Percentiles rank a stretch among this genome's conserved stretches.
phyloP scores from a whole-genome alignment of 108 stramenopile species.

The Cyclotella baltica region DNA sequence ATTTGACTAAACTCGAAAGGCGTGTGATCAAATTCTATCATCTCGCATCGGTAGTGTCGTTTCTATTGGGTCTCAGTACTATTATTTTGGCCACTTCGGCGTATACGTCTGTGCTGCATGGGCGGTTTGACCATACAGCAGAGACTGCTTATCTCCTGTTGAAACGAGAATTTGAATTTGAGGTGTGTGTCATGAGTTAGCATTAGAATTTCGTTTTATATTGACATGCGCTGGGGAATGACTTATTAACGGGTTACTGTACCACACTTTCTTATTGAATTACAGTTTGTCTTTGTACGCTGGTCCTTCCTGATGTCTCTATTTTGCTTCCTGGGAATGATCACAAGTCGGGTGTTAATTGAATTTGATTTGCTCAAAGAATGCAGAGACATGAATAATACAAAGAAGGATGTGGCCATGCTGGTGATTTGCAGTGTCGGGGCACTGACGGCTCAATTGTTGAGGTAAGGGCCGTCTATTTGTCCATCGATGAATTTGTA shows the following conservation, averaged over 20 bases:
- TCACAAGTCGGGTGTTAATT: conserved; percentile 30
- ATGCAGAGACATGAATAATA: not conserved
- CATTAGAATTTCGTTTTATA: too few relatives aligned
- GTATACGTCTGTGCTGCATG: conserved; percentile 18
- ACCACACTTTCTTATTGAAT: too few relatives aligned
- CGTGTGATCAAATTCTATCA: conserved; percentile 38
- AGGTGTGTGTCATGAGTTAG: too few relatives aligned
- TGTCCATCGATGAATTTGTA: too few relatives aligned
- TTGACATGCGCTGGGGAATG: not conserved
- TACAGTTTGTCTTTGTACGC: conserved; percentile 16
- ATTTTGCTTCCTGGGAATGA: conserved; percentile 43
- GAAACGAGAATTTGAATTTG: conserved; percentile 40
- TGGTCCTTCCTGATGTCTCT: conserved; percentile 28
- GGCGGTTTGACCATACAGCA: conserved; percentile 28
- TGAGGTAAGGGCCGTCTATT: too few relatives aligned
- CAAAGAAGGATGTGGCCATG: conserved; percentile 20
- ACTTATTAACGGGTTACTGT: too few relatives aligned
- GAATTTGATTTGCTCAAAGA: conserved; percentile 32
- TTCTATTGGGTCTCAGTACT: conserved; percentile 27
- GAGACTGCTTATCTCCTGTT: conserved; percentile 37
- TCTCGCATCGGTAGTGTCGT: conserved; percentile 21
- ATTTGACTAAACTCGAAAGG: conserved; percentile 19
- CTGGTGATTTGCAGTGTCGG: conserved; percentile 36
- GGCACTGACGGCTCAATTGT: conserved; percentile 26
- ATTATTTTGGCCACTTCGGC: conserved; percentile 22